Percentiles rank a stretch among this genome's conserved stretches.
Evolutionary conservation across 2,329 filamentous ascomycete species (phyloP).

Genomic region (Zymoseptoria crescenta): DNA sequence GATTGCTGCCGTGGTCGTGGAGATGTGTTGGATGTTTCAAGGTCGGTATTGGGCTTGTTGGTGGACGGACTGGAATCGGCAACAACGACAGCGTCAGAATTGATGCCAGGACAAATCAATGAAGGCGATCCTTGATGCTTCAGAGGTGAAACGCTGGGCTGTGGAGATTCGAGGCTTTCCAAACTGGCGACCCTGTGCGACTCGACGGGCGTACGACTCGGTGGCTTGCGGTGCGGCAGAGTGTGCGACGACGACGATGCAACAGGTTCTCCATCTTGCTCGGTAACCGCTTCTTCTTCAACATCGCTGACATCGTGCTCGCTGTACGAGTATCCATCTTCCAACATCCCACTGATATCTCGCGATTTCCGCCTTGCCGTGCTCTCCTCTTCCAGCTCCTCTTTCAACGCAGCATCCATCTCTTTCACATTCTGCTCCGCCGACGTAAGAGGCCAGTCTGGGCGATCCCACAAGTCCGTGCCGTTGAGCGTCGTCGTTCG

Average conservation of each 20-base stretch:
- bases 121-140: background rate
- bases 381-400: constrained; percentile 13
- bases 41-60: background rate
- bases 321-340: constrained; percentile 12
- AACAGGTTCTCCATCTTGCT: constrained; percentile 2
- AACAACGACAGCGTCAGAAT: background rate
- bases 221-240: background rate
- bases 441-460: constrained; percentile 23
- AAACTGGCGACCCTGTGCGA: background rate
- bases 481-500: constrained; percentile 23
- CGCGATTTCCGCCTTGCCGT: constrained; percentile 17
- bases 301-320: constrained; percentile 20
- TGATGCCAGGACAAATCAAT: background rate
- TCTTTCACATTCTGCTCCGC: background rate
- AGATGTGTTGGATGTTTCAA: background rate
- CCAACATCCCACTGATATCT: constrained; percentile 13
- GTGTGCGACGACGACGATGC: background rate
- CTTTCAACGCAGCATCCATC: constrained; percentile 11
- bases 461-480: constrained; percentile 21
- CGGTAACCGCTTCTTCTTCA: constrained; percentile 16
- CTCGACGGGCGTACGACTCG: background rate
- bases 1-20: background rate
- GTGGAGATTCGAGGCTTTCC: background rate
- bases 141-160: background rate
- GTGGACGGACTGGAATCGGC: background rate